Conservation (phyloP, 495 filamentous ascomycete species). For the Letharia columbiana region DNA sequence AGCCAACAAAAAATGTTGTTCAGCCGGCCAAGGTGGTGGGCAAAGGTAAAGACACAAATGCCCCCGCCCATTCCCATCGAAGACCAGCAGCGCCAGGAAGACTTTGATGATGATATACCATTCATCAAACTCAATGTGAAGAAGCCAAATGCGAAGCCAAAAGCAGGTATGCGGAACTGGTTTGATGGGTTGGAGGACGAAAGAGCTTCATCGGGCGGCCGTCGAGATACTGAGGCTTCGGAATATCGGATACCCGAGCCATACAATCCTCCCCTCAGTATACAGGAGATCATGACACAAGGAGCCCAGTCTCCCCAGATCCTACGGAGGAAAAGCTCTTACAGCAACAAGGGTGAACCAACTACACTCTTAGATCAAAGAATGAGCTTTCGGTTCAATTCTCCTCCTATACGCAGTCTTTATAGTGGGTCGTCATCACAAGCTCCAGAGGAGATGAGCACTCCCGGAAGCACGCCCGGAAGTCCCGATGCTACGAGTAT, state of each 20-base stretch:
- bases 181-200: constrained; percentile 21
- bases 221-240: not conserved
- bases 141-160: constrained; percentile 16
- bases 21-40: constrained; percentile 21
- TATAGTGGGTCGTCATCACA: not conserved
- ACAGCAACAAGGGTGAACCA: constrained; percentile 11
- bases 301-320: constrained; percentile 3
- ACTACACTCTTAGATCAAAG: constrained; percentile 13
- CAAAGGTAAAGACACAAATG: constrained; percentile 13
- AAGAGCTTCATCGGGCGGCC: constrained; percentile 1
- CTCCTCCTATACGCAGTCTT: constrained; percentile 6
- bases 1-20: constrained; percentile 3
- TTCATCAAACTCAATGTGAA: constrained; percentile 21
- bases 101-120: constrained; percentile 4
- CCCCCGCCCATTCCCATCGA: not conserved
- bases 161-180: constrained; percentile 19
- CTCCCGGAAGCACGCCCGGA: not conserved
- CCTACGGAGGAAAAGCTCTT: constrained; percentile 15
- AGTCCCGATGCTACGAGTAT: constrained; percentile 1
- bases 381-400: constrained; percentile 16
- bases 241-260: not conserved
- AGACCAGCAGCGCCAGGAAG: constrained; percentile 7
- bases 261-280: not conserved
- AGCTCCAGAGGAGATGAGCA: not conserved
- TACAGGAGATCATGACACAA: constrained; percentile 9